phyloP scores from a whole-genome alignment of 352 stramenopile genomes.

The Phytophthora citrophthora region DNA sequence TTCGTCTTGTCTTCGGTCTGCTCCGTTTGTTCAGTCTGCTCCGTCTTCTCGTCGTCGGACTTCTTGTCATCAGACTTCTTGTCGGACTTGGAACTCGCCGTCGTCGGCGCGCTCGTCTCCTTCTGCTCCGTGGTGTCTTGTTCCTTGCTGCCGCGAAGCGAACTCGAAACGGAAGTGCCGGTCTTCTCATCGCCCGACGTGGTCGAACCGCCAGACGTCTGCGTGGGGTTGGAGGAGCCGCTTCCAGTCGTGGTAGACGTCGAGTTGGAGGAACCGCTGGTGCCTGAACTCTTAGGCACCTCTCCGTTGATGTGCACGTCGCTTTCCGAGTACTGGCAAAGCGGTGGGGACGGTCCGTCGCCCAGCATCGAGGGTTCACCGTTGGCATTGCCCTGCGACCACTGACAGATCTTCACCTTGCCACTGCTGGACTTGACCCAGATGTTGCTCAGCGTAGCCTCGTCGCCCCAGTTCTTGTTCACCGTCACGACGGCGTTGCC shows the following conservation, averaged over 20 bases:
- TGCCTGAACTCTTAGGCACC: not conserved
- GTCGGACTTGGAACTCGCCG: constrained; percentile 1
- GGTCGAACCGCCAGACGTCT: constrained; percentile 1
- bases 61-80: constrained; percentile 1
- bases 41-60: not conserved
- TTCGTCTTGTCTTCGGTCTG: not conserved
- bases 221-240: not conserved
- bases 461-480: constrained; percentile 44
- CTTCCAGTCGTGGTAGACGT: not conserved
- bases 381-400: constrained; percentile 24
- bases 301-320: constrained; percentile 35
- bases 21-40: not conserved
- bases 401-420: constrained; percentile 30
- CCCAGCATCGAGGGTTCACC: constrained; percentile 34
- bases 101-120: not conserved
- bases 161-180: not conserved
- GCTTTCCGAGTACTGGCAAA: constrained; percentile 26
- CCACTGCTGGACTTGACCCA: constrained; percentile 29
- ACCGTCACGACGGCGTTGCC: constrained; percentile 42
- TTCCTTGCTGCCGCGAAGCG: constrained; percentile 1
- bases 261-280: not conserved
- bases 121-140: not conserved
- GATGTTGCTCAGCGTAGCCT: constrained; percentile 43
- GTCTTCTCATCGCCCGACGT: constrained; percentile 4
- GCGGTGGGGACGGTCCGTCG: constrained; percentile 20